Conservation (phyloP, 1,284 basidiomycete genomes). For the Apiotrichum gracile region DNA sequence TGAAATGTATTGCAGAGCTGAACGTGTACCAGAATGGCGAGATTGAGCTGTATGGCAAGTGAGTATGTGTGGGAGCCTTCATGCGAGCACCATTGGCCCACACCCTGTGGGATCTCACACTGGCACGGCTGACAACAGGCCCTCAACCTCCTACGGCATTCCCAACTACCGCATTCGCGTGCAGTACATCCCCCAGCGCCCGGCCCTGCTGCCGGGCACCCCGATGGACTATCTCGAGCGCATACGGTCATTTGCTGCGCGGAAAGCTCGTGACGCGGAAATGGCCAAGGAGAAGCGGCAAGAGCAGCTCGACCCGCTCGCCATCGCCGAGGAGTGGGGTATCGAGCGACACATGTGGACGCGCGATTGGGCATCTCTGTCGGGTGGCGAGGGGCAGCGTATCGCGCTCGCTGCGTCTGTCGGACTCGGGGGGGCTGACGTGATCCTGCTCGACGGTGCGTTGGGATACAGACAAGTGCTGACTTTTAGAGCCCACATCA, state of each 20-base stretch:
- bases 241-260: slow-evolving; percentile 57
- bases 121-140: not conserved
- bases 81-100: slow-evolving; percentile 35
- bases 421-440: slow-evolving; percentile 65
- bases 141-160: slow-evolving; percentile 53
- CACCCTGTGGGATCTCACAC: not conserved
- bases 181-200: slow-evolving; percentile 76
- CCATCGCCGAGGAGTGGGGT: slow-evolving; percentile 62
- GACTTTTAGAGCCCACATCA: slow-evolving; percentile 69
- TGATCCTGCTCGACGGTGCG: slow-evolving; percentile 76
- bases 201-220: slow-evolving; percentile 71
- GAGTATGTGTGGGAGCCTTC: too few species aligned
- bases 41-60: slow-evolving; percentile 63
- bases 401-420: slow-evolving; percentile 69
- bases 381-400: slow-evolving; percentile 76
- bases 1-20: slow-evolving; percentile 76
- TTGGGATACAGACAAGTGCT: not conserved
- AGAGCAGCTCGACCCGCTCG: slow-evolving; percentile 49
- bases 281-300: slow-evolving; percentile 6
- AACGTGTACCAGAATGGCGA: slow-evolving; percentile 61
- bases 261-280: slow-evolving; percentile 32
- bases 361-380: slow-evolving; percentile 67
- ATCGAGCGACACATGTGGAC: slow-evolving; percentile 65
- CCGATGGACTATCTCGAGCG: slow-evolving; percentile 64
- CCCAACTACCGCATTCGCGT: slow-evolving; percentile 69